Evolutionary conservation across 2,329 filamentous ascomycete genomes (phyloP).

Genomic region (Nemania sp.): DNA sequence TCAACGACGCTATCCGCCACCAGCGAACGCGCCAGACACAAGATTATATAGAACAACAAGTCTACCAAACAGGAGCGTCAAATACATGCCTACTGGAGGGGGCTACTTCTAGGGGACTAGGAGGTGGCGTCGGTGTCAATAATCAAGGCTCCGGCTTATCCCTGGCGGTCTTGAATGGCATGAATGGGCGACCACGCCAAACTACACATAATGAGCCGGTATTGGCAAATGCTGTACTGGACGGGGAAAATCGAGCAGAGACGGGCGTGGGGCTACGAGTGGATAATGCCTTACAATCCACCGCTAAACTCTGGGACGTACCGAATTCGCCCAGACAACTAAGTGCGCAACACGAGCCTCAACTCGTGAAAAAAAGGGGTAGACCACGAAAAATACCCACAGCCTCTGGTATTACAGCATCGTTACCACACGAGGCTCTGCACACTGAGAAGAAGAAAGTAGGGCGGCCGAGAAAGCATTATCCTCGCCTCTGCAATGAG

Average conservation of each 20-base stretch:
- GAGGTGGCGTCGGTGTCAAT: neutral
- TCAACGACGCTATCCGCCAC: slow-evolving; percentile 42
- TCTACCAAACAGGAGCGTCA: neutral
- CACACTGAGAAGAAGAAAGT: slow-evolving; percentile 14
- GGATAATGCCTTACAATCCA: neutral
- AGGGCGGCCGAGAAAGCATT: slow-evolving; percentile 25
- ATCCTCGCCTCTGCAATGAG: slow-evolving; percentile 14
- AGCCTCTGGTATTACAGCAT: neutral
- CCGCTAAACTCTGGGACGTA: slow-evolving; percentile 14
- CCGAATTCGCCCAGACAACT: slow-evolving; percentile 15
- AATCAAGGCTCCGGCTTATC: neutral
- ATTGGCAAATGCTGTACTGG: neutral
- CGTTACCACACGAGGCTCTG: neutral
- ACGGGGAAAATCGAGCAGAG: slow-evolving; percentile 8
- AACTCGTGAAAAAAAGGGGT: slow-evolving; percentile 25
- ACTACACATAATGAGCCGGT: neutral
- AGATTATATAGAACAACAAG: slow-evolving; percentile 7
- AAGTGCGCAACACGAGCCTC: neutral
- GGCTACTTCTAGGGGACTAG: neutral
- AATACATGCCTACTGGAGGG: neutral
- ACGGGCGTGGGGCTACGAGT: neutral
- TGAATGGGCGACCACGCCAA: neutral
- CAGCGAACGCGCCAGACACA: slow-evolving; percentile 10
- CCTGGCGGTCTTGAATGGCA: neutral
- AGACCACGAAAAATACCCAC: slow-evolving; percentile 16